Percentiles rank a stretch among this genome's conserved stretches.
Conservation (phyloP, 441 rosid species). For the Euphorbia celastroides region DNA sequence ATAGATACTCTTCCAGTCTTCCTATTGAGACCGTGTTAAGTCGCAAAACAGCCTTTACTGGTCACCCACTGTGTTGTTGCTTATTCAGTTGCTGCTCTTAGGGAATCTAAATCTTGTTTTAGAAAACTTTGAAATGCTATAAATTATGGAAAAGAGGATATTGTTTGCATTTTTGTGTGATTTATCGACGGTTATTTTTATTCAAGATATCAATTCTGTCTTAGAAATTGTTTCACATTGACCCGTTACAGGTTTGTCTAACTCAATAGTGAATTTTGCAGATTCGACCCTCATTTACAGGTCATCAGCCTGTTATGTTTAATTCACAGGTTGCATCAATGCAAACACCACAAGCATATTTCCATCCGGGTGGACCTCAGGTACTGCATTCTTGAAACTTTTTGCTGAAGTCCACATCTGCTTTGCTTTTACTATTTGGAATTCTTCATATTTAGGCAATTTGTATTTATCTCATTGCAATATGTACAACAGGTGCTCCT, state of each 20-base stretch:
- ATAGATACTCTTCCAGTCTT: too few species aligned
- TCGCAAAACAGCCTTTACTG: too few species aligned
- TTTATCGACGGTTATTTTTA: too few species aligned
- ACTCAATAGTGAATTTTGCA: slow-evolving; percentile 28
- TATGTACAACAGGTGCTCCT: slow-evolving; percentile 65
- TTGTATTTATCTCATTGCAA: slow-evolving; percentile 32
- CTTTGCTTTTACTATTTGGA: neutral
- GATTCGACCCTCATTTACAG: slow-evolving; percentile 57
- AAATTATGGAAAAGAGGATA: too few species aligned
- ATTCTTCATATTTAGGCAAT: neutral
- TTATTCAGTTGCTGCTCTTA: neutral
- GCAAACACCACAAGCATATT: slow-evolving; percentile 59
- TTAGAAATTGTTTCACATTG: too few species aligned
- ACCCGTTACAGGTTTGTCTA: slow-evolving; percentile 2
- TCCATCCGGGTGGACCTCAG: slow-evolving; percentile 76
- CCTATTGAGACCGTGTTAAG: too few species aligned
- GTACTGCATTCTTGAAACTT: slow-evolving; percentile 24
- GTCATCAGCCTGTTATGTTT: slow-evolving; percentile 69
- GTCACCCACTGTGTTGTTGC: neutral
- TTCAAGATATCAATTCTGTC: too few species aligned
- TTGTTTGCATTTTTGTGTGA: too few species aligned
- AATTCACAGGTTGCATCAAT: slow-evolving; percentile 53
- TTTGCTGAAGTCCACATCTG: neutral
- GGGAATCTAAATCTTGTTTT: neutral
- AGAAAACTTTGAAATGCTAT: neutral